These are phyloP conservation scores for Dryas octopetala DNA, from an alignment of 306 rosid genomes.

Conservation along the genomic window DNA sequence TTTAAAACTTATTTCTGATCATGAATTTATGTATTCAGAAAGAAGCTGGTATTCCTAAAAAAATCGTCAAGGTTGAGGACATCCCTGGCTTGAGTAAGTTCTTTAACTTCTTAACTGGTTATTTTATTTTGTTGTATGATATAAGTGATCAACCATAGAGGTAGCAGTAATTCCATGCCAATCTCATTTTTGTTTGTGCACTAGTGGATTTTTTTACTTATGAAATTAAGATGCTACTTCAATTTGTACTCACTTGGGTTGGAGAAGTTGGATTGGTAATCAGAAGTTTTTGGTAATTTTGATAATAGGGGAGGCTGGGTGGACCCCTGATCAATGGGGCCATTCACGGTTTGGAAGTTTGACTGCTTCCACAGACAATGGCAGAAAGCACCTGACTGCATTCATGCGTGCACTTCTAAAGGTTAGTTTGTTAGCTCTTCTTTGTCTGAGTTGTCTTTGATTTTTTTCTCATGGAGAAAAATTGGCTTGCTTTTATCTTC, in stretches of 20 bases:
- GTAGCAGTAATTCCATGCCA: not conserved
- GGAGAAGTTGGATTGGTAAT: slow-evolving; percentile 21
- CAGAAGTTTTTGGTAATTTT: slow-evolving; percentile 34
- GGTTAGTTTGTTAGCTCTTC: slow-evolving; percentile 41
- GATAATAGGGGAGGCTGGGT: slow-evolving; percentile 85
- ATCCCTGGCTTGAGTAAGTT: slow-evolving; percentile 92
- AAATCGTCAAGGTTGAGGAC: slow-evolving; percentile 63
- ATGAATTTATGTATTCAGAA: slow-evolving; percentile 49
- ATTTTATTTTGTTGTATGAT: slow-evolving; percentile 11
- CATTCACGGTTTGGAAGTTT: slow-evolving; percentile 68
- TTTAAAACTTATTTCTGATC: slow-evolving; percentile 18
- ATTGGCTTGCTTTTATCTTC: not conserved
- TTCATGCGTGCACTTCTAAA: slow-evolving; percentile 85
- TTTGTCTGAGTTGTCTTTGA: slow-evolving; percentile 14
- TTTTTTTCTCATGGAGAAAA: slow-evolving; percentile 1
- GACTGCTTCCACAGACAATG: slow-evolving; percentile 56
- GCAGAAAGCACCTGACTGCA: slow-evolving; percentile 58
- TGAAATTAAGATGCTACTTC: slow-evolving; percentile 14
- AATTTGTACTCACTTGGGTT: slow-evolving; percentile 11
- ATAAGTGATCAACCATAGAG: not conserved
- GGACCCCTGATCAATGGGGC: slow-evolving; percentile 96
- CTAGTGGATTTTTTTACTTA: not conserved
- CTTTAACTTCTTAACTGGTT: slow-evolving; percentile 11
- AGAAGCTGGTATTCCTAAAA: slow-evolving; percentile 87
- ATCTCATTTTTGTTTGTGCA: not conserved